phyloP scores from a whole-genome alignment of 164 flowering plant genomes.

The Kalanchoe fedtschenkoi region DNA sequence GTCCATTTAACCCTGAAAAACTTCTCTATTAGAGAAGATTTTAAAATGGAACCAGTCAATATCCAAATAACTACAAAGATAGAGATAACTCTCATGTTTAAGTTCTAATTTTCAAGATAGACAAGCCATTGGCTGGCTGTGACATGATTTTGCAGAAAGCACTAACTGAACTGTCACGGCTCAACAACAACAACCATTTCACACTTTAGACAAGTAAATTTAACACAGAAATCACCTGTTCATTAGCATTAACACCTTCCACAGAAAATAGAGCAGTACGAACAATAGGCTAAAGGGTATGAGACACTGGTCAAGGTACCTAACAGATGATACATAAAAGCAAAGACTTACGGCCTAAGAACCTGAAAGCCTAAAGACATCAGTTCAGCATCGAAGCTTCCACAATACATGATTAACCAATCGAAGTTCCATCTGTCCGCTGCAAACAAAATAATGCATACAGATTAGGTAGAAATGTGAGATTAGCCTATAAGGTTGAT shows the following conservation, averaged over 20 bases:
- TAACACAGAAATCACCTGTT: neutral
- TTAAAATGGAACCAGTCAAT: neutral
- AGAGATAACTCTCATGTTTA: neutral
- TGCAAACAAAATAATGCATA: neutral
- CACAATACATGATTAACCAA: neutral
- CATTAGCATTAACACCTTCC: neutral
- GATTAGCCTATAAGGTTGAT: neutral
- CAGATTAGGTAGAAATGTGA: neutral
- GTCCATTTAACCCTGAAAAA: too few relatives aligned
- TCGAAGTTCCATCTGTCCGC: conserved; percentile 1
- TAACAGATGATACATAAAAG: neutral
- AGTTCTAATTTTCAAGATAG: neutral
- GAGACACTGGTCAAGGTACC: neutral
- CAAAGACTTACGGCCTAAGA: neutral
- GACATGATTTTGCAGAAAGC: neutral
- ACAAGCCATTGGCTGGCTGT: neutral
- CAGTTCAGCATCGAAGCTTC: neutral
- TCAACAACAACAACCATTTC: neutral
- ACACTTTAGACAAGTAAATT: neutral
- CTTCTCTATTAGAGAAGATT: neutral
- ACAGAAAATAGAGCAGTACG: neutral
- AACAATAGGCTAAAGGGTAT: neutral
- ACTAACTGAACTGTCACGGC: neutral
- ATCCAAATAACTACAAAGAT: neutral
- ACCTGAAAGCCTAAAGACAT: neutral